phyloP scores from a whole-genome alignment of 495 filamentous ascomycete genomes.

The Gamarada debralockiae region DNA sequence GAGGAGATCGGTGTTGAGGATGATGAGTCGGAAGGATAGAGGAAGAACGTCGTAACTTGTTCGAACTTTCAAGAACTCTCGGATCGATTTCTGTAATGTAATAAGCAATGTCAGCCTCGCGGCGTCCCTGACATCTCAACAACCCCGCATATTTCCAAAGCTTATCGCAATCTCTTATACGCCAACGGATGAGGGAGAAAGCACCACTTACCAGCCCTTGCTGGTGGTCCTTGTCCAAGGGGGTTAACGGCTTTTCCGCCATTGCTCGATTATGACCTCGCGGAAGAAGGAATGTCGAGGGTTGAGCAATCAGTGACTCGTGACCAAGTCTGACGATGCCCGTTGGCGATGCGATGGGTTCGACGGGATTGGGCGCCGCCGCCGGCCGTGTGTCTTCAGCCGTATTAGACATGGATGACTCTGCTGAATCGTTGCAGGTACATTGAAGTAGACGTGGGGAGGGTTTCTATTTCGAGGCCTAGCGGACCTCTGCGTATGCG shows the following conservation, averaged over 20 bases:
- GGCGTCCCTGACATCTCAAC: conserved; percentile 7
- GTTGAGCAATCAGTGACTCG: conserved; percentile 64
- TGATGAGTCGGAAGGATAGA: conserved; percentile 93
- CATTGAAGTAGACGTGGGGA: conserved; percentile 5
- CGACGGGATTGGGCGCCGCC: conserved; percentile 18
- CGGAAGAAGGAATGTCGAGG: conserved; percentile 80
- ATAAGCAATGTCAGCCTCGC: conserved; percentile 22
- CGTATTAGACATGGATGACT: conserved; percentile 25
- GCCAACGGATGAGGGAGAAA: background rate
- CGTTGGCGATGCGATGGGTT: conserved; percentile 15
- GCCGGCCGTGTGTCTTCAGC: conserved; percentile 20
- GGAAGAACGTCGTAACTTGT: conserved; percentile 98
- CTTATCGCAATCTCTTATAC: background rate
- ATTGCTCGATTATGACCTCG: conserved; percentile 34
- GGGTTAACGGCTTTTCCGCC: conserved; percentile 54
- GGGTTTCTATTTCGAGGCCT: background rate
- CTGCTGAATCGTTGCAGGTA: background rate
- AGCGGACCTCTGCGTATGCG: conserved; percentile 1
- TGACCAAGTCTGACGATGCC: conserved; percentile 32
- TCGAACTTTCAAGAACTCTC: conserved; percentile 94
- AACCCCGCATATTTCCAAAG: background rate
- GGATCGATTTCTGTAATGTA: conserved; percentile 67
- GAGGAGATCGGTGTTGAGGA: conserved; percentile 90
- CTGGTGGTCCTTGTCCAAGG: conserved; percentile 85
- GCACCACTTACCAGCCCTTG: conserved; percentile 69